phyloP scores from a whole-genome alignment of 164 flowering plant genomes.

The Vitis amurensis region DNA sequence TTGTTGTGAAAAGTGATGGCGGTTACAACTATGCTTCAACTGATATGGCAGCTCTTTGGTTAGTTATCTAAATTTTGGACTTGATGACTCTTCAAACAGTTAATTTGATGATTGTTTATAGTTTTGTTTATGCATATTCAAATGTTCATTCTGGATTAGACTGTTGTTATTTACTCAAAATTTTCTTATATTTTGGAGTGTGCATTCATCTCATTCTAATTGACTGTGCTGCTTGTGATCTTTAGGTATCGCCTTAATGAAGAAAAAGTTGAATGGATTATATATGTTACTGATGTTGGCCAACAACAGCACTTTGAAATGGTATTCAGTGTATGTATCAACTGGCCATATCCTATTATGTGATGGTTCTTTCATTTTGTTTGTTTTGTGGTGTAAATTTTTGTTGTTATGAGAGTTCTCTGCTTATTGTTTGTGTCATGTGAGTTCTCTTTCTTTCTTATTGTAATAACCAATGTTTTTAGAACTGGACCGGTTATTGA shows the following conservation, averaged over 20 bases:
- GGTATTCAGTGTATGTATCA: conserved; percentile 76
- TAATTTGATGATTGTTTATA: not conserved
- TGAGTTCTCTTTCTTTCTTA: not conserved
- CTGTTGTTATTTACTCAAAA: not conserved
- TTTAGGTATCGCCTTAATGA: conserved; percentile 93
- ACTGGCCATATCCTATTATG: not conserved
- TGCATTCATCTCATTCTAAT: conserved; percentile 6
- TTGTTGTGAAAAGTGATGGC: conserved; percentile 95
- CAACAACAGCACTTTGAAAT: conserved; percentile 91
- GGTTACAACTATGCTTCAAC: conserved; percentile 97
- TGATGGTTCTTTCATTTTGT: not conserved
- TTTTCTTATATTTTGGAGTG: not conserved
- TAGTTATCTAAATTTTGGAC: conserved; percentile 22
- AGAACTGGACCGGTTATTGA: too few relatives aligned
- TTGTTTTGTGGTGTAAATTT: too few relatives aligned
- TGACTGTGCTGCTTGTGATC: conserved; percentile 13
- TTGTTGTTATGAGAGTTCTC: not conserved
- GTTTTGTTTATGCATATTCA: not conserved
- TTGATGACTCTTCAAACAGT: not conserved
- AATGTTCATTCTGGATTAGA: not conserved
- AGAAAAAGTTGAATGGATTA: conserved; percentile 96
- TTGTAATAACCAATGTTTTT: too few relatives aligned
- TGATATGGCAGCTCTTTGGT: conserved; percentile 95
- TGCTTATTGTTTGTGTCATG: not conserved
- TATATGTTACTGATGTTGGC: conserved; percentile 96